Evolutionary conservation across 768 basidiomycete genomes (phyloP), one percentile per base, ranked within the genome.

Genomic region (Dictyophora rubrovolvata): DNA sequence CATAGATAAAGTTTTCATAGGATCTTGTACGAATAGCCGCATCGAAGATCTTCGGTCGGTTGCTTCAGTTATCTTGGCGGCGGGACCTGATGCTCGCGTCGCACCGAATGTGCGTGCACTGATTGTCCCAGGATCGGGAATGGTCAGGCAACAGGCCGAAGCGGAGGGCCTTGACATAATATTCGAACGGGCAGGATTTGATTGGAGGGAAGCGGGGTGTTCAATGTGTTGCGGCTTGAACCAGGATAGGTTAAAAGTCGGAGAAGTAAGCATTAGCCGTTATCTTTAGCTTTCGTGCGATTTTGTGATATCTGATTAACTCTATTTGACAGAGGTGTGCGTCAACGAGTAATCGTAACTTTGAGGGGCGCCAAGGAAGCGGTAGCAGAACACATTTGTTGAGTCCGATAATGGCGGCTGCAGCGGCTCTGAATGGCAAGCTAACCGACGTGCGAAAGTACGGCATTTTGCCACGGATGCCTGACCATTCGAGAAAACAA

Each of bases 211-310:
- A 71, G 92, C 92, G 33, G 92, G 92, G 33, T 94, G 92, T 69
- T 94, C 92, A 17, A 94, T 94, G 92, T 94, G 92, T 73, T 72
- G 93, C 64, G 92, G 91, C 47, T 93, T 94, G 91, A 94, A 94
- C 71, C 89, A 89, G 12, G 92, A 94, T 71, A 89, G 92, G 67
- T 75, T 94, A 54, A 77, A 79, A 17, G 88, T 89, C 1, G 85
- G 87, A 55, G 74, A 79, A 67, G 53, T 54, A 16, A 20, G 53
- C 14, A 20, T 28, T 23, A 2, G 8, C 5, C 21, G 3, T 4
- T 53, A 4, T 5, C 6, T 7, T 3, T 2, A 2, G 2, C 7
- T 28, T 28, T 28, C 28, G 28, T 28, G 28, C 28, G 42, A 42
- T 14, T 12, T 12, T 4, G n/a, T 42, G 14, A 42, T 22, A 16